phyloP scores from a whole-genome alignment of 257 asterid genomes.

The Capsicum baccatum region DNA sequence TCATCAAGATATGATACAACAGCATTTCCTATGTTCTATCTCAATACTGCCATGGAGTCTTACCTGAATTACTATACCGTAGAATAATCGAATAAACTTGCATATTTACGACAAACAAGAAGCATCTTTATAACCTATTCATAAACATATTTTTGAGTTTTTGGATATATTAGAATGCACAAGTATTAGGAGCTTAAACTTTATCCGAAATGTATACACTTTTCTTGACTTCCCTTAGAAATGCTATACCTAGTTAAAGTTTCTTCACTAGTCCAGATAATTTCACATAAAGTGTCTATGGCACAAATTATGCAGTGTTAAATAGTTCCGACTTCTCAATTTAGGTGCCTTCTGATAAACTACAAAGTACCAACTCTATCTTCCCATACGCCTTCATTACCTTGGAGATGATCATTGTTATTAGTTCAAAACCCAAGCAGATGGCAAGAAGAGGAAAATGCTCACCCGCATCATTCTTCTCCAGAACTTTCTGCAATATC shows the following conservation, averaged over 20 bases:
- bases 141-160: neutral
- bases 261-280: neutral
- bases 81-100: neutral
- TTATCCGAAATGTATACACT: neutral
- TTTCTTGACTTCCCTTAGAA: neutral
- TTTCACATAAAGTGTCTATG: neutral
- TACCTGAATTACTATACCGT: neutral
- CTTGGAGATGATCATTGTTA: conserved; percentile 87
- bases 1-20: neutral
- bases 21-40: neutral
- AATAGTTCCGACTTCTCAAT: neutral
- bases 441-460: conserved; percentile 91
- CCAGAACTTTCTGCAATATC: conserved; percentile 63
- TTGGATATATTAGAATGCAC: neutral
- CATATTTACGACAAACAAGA: neutral
- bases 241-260: neutral
- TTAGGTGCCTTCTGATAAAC: neutral
- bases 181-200: neutral
- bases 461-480: conserved; percentile 87
- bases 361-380: neutral
- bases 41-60: neutral
- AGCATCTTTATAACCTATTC: neutral
- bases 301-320: neutral
- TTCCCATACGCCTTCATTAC: conserved; percentile 40
- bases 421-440: conserved; percentile 94